phyloP scores from a whole-genome alignment of 1,284 basidiomycete species.

The Leccinum ponderosum region DNA sequence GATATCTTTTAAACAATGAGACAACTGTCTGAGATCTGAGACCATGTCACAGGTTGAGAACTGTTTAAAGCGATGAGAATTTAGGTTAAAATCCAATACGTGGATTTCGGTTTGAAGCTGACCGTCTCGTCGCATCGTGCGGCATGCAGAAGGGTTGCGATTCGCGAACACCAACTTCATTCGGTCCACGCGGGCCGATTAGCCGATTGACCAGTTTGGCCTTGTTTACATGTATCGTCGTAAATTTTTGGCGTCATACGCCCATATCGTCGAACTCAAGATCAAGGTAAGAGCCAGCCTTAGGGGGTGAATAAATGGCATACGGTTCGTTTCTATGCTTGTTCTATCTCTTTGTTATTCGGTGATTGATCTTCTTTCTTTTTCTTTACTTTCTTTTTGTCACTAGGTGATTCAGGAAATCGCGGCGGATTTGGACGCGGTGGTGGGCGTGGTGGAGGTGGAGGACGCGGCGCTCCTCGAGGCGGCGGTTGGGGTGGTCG shows the following conservation, averaged over 20 bases:
- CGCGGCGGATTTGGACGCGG: slow-evolving; percentile 52
- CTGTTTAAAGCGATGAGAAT: background rate
- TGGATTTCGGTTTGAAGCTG: background rate
- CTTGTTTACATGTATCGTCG: slow-evolving; percentile 12
- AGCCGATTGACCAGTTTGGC: slow-evolving; percentile 6
- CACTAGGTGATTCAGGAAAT: slow-evolving; percentile 52
- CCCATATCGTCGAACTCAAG: slow-evolving; percentile 7
- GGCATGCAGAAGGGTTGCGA: background rate
- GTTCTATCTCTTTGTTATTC: background rate
- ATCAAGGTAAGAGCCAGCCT: slow-evolving; percentile 18
- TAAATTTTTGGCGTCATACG: slow-evolving; percentile 16
- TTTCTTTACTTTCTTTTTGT: background rate
- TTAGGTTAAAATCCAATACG: background rate
- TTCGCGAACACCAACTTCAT: too few species aligned
- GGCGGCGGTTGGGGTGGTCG: slow-evolving; percentile 42
- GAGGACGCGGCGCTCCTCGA: slow-evolving; percentile 46
- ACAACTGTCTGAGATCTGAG: background rate
- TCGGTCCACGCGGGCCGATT: background rate
- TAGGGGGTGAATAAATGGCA: slow-evolving; percentile 26
- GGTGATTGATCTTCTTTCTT: background rate
- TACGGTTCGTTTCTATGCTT: slow-evolving; percentile 21
- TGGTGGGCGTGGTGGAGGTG: slow-evolving; percentile 37
- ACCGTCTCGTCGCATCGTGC: background rate
- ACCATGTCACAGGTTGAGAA: background rate
- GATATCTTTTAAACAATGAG: background rate